Evolutionary conservation across 1,139 yeast genomes (phyloP), one percentile per base, ranked within the genome.

Genomic region (Taphrina communis): DNA sequence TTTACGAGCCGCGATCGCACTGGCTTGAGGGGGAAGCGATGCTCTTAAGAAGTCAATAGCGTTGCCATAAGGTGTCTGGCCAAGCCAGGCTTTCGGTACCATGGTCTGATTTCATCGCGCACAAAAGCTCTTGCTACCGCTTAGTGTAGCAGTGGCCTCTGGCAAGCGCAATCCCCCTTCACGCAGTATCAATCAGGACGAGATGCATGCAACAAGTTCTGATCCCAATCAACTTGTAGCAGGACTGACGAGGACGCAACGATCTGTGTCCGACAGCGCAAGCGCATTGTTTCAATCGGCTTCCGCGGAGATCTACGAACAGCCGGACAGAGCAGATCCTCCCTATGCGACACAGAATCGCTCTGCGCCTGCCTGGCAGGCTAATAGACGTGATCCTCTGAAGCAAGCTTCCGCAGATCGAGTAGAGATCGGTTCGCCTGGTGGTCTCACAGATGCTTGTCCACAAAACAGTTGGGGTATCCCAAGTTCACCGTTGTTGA

Each of bases 401-500:
- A 6, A 14, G 14, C 42, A 14, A 2, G 14, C 42, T 9, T 3
- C 42, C 42, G 14, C 42, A 11, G 42, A 9, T 39, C 14, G 42
- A 14, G 14, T 2, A 39, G 14, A 11, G 42, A 2, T 6, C 6
- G 14, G 14, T 14, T 6, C 42, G 42, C 11, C 42, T 11, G 14
- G 14, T 9, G 42, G 14, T 39, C 14, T 39, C 11, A 14, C 11
- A 6, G 42, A 39, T 14, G 42, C 11, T 14, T 39, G 11, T 39
- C 6, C 42, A 14, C 14, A 9, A 39, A 14, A 11, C 14, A 14
- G 36, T 50, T 8, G 36, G 36, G 9, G 36, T 14, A 7, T 50
- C 12, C 31, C 31, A 50, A 50, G 53, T 21, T 53, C 58, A 19
- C 58, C 58, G 4, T 36, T 17, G 9, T 25, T 53, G 19, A 53